phyloP scores from a whole-genome alignment of 1,284 basidiomycete genomes.

The Ceratobasidium sp. region DNA sequence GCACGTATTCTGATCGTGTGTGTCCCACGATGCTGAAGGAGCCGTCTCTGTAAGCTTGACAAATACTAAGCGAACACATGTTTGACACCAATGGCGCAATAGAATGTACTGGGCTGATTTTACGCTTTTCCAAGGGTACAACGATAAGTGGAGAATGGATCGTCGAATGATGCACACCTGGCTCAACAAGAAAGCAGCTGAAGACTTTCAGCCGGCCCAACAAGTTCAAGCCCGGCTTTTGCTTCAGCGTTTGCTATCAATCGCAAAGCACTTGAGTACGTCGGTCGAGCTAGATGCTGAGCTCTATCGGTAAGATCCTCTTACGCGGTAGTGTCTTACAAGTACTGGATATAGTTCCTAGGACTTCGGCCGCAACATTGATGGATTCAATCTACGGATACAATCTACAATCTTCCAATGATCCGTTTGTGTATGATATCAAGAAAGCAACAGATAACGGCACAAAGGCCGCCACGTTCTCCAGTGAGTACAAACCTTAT shows the following conservation, averaged over 20 bases:
- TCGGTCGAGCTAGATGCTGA: not conserved
- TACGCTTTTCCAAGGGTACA: conserved; percentile 26
- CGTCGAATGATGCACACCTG: conserved; percentile 53
- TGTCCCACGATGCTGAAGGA: conserved; percentile 51
- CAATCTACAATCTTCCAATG: conserved; percentile 5
- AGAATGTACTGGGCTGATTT: conserved; percentile 21
- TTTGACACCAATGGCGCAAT: too few species aligned
- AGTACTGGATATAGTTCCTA: not conserved
- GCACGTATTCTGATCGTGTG: conserved; percentile 61
- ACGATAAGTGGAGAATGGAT: conserved; percentile 51
- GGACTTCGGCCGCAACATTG: conserved; percentile 4
- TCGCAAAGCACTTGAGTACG: conserved; percentile 5
- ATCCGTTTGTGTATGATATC: conserved; percentile 5
- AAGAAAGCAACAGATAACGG: conserved; percentile 20
- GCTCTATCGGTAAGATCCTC: conserved; percentile 12
- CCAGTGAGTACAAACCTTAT: not conserved
- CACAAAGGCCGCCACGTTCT: not conserved
- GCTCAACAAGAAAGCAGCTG: conserved; percentile 52
- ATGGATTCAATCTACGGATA: conserved; percentile 14
- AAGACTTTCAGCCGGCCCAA: conserved; percentile 50
- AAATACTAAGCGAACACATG: not conserved
- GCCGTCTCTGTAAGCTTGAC: conserved; percentile 13
- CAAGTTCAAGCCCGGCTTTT: conserved; percentile 12
- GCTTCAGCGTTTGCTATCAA: not conserved
- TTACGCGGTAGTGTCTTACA: too few species aligned